phyloP scores from a whole-genome alignment of 2,329 filamentous ascomycete genomes.

The Microsporum canis region DNA sequence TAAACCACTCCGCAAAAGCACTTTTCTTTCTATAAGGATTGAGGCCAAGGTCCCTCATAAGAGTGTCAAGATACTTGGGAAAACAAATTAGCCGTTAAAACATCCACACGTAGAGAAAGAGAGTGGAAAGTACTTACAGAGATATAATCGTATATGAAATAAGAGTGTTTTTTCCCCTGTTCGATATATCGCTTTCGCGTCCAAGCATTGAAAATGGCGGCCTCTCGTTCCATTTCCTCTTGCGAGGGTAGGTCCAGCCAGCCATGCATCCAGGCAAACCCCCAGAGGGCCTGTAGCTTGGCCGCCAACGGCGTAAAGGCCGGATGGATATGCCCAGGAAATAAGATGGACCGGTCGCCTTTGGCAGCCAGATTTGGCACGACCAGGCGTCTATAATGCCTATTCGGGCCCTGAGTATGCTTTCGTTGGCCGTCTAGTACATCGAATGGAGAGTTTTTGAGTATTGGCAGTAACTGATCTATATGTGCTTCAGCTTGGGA shows the following conservation, averaged over 20 bases:
- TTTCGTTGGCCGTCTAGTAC: no score
- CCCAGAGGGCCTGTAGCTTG: conserved; percentile 26
- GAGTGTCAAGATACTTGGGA: conserved; percentile 22
- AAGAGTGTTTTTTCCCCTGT: conserved; percentile 16
- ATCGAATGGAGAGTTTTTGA: background rate
- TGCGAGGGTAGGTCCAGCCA: conserved; percentile 17
- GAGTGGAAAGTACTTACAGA: background rate
- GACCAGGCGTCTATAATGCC: conserved; percentile 13
- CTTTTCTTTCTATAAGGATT: conserved; percentile 22
- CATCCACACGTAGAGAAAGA: background rate
- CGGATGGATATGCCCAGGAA: conserved; percentile 25
- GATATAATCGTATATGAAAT: background rate
- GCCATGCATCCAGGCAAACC: conserved; percentile 20
- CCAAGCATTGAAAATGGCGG: conserved; percentile 26
- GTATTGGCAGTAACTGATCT: background rate
- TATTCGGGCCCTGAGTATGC: background rate
- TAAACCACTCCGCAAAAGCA: conserved; percentile 20
- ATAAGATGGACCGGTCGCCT: conserved; percentile 24
- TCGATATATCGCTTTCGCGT: conserved; percentile 24
- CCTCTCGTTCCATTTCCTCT: conserved; percentile 22
- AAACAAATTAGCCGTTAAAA: background rate
- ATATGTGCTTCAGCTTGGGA: background rate
- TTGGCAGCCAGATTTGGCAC: conserved; percentile 17
- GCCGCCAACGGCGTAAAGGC: conserved; percentile 21
- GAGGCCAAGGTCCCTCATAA: conserved; percentile 23